Evolutionary conservation across 768 basidiomycete species (phyloP).

Genomic region (Phaeotremella skinneri): DNA sequence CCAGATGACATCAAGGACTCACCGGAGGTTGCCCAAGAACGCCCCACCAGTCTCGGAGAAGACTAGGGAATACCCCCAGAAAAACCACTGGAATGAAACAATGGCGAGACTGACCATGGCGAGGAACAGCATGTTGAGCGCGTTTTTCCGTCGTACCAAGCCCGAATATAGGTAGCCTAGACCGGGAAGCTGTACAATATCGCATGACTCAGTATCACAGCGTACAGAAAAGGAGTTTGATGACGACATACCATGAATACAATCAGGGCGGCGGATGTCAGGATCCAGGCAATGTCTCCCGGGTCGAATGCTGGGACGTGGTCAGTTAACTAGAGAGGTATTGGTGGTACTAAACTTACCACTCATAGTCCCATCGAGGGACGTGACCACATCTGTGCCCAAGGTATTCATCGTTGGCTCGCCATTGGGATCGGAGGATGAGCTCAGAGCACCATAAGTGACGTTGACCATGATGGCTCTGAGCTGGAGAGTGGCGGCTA

Average conservation of each 20-base stretch:
- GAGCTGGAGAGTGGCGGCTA: neutral
- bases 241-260: slow-evolving; percentile 40
- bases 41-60: slow-evolving; percentile 49
- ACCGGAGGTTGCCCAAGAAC: slow-evolving; percentile 50
- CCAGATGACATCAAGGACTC: slow-evolving; percentile 14
- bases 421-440: slow-evolving; percentile 11
- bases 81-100: slow-evolving; percentile 54
- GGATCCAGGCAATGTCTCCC: slow-evolving; percentile 44
- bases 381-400: slow-evolving; percentile 36
- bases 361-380: slow-evolving; percentile 11
- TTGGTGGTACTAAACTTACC: slow-evolving; percentile 14
- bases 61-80: slow-evolving; percentile 49
- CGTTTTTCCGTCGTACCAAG: slow-evolving; percentile 87
- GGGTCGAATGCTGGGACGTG: slow-evolving; percentile 30
- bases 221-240: neutral
- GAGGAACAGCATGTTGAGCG: slow-evolving; percentile 81
- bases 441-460: slow-evolving; percentile 29
- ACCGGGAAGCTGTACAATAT: slow-evolving; percentile 33
- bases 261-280: slow-evolving; percentile 40
- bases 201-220: neutral
- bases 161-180: slow-evolving; percentile 67
- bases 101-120: slow-evolving; percentile 70
- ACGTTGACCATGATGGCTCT: slow-evolving; percentile 30
- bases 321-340: neutral
- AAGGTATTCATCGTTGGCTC: slow-evolving; percentile 23